A percentile compares a stretch with the other conserved stretches of the same genome.
Conservation (phyloP, 805 yeast species). For the Vanderwaltozyma verrucispora region DNA sequence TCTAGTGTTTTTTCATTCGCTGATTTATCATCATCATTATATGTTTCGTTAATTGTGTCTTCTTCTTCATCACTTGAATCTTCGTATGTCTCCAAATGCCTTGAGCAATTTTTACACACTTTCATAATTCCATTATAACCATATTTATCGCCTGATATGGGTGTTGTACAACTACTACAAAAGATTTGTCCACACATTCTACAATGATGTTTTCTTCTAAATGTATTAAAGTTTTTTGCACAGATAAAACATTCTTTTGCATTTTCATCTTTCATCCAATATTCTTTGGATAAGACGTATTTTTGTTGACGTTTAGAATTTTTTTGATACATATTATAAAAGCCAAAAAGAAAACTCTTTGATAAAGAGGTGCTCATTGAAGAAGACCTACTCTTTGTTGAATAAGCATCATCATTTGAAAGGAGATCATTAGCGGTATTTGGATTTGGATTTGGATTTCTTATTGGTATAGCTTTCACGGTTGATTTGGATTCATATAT, state of each 20-base stretch:
- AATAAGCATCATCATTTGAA: conserved; percentile 23
- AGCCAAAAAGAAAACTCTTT: conserved; percentile 33
- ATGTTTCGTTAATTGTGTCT: conserved; percentile 3
- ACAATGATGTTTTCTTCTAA: conserved; percentile 89
- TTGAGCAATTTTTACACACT: conserved; percentile 64
- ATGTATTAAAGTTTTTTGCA: conserved; percentile 69
- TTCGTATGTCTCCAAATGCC: conserved; percentile 53
- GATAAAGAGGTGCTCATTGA: conserved; percentile 35
- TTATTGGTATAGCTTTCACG: conserved; percentile 26
- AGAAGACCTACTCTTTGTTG: conserved; percentile 31
- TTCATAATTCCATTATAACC: conserved; percentile 56
- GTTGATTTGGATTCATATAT: conserved; percentile 27
- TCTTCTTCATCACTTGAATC: conserved; percentile 58
- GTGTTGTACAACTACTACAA: conserved; percentile 70
- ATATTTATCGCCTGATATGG: conserved; percentile 57
- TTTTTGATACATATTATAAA: conserved; percentile 26
- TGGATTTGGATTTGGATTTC: conserved; percentile 12
- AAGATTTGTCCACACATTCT: conserved; percentile 94
- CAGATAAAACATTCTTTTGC: conserved; percentile 84
- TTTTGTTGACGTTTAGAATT: conserved; percentile 15
- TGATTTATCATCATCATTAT: conserved; percentile 1
- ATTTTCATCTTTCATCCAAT: conserved; percentile 94
- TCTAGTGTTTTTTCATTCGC: conserved; percentile 2
- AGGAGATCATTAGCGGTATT: conserved; percentile 5
- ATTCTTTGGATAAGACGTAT: conserved; percentile 43